Base-by-base conservation (phyloP, 1,139 yeast species). In the Saccharomycopsis hybrid region DNA sequence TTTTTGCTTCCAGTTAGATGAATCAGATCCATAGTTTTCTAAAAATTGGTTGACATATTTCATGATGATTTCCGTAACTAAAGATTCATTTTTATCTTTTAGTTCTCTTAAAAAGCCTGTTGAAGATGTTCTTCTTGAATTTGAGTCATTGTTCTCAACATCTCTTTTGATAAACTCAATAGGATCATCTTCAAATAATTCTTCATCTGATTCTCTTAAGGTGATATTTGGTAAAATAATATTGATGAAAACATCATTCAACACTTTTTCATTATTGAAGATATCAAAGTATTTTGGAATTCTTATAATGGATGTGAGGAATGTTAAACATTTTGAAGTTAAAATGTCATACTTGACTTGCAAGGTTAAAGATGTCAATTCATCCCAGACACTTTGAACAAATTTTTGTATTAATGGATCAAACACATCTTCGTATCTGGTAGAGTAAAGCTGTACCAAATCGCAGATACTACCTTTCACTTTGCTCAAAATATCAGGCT, bases 181-280 rank as follows among this genome's bases (percentile, higher is more conserved):
- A 40, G 98, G 98, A 62, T 94, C 98, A 66, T 94, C 98, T 67
- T 92, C 98, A 66, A 94, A 92, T 57, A 82, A 66, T 64, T 94
- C 98, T 60, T 88, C 89, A 63, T 94, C 99, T 4, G 84, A 74
- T 52, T 85, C 90, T 62, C 92, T 83, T 60, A 92, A 75, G 25
- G 82, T 77, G 60, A 90, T 80, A 63, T 92, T 94, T 41, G 98
- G 98, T 55, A 94, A 72, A 49, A 94, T 81, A 56, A 92, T 85
- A 59, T 84, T 84, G 60, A 85, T 87, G 9, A 90, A 79, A 48
- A 94, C 78, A 62, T 85, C 89, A 58, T 80, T 79, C 60, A 90
- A 72, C 3, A 90, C 82, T 24, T 70, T 71, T 54, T 84, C 90
- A 52, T 71, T 78, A 59, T 78, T 77, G 65, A 90, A 88, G 48